Base-by-base conservation (phyloP, 2,329 filamentous ascomycete species). In the Calonectria leucothoes region DNA sequence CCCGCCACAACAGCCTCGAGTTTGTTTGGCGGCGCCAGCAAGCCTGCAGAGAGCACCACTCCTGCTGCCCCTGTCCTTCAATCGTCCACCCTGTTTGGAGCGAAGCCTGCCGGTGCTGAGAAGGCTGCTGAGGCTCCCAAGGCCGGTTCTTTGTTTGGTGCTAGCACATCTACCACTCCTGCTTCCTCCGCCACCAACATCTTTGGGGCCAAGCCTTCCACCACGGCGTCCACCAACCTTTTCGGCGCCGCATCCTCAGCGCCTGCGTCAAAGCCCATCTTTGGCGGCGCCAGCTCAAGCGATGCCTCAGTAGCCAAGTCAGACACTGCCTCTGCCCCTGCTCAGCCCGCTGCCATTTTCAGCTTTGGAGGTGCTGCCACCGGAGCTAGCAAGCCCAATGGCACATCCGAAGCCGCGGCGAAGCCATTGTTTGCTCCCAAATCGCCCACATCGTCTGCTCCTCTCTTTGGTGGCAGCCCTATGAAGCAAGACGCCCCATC, bases 401-500 rank as follows among this genome's bases (percentile, higher is more conserved):
- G 79, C 27, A 76, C 79, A 57, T 74, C 79, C 17, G 76, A 80
- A 14, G 69, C 82, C 6, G 67, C 78, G 25, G 64, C 81, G 17
- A 86, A 86, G 76, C 82, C 85, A 17, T 74, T 86, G 17, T 87
- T 88, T 68, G 82, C 82, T 11, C 81, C 84, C 33, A 84, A 83
- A 71, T 84, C 85, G 33, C 81, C 83, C 6, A 73, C 82, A 6
- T 68, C 79, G 52, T 77, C 81, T 8, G 64, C 80, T 25, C 78
- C 82, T 25, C 70, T 84, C 73, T 88, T 89, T 76, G 83, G 82
- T 63, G 84, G 84, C 37, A 86, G 85, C 66, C 84, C 84, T 20
- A 85, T 88, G 79, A 87, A 87, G 74, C 84, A 88, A 71, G 84
- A 87, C 70, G 83, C 81, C 7, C 80, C 82, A 8, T 85, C 84